These are phyloP conservation scores for Microbotryum lychnidis-dioicae DNA, from an alignment of 1,284 basidiomycete species.

Conservation along the genomic window DNA sequence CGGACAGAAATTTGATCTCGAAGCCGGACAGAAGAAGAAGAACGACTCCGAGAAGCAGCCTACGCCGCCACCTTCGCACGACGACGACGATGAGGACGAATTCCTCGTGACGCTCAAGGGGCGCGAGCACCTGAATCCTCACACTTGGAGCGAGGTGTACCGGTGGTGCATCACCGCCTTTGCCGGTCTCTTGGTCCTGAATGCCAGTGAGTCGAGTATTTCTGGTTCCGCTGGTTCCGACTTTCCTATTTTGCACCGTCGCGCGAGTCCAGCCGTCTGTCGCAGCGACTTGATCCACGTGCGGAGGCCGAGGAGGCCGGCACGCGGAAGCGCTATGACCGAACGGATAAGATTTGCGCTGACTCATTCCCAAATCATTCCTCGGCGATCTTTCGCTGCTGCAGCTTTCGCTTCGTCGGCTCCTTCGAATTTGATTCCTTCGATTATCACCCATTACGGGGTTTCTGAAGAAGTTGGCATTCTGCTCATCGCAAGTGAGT, in stretches of 20 bases:
- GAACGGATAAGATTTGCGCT: background rate
- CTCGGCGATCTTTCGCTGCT: background rate
- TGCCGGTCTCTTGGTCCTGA: conserved; percentile 57
- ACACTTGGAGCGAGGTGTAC: conserved; percentile 54
- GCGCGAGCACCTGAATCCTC: conserved; percentile 43
- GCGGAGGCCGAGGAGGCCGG: no score
- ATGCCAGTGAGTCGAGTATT: conserved; percentile 44
- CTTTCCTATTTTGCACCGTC: background rate
- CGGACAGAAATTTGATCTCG: background rate
- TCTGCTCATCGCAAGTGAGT: conserved; percentile 44
- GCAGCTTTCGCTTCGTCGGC: conserved; percentile 54
- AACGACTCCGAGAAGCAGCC: background rate
- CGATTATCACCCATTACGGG: conserved; percentile 50
- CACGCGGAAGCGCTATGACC: background rate
- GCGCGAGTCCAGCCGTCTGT: no score
- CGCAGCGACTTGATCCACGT: no score
- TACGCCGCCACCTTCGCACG: background rate
- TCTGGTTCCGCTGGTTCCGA: background rate
- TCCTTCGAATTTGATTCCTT: conserved; percentile 47
- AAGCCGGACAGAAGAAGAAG: background rate
- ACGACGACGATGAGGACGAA: conserved; percentile 33
- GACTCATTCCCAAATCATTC: background rate
- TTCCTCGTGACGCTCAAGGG: conserved; percentile 45
- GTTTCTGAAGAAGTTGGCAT: conserved; percentile 51
- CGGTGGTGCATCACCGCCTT: conserved; percentile 59